Percentiles rank a stretch among this genome's conserved stretches.
Evolutionary conservation across 306 rosid genomes (phyloP).

Genomic region (Cicer chorassanicum): DNA sequence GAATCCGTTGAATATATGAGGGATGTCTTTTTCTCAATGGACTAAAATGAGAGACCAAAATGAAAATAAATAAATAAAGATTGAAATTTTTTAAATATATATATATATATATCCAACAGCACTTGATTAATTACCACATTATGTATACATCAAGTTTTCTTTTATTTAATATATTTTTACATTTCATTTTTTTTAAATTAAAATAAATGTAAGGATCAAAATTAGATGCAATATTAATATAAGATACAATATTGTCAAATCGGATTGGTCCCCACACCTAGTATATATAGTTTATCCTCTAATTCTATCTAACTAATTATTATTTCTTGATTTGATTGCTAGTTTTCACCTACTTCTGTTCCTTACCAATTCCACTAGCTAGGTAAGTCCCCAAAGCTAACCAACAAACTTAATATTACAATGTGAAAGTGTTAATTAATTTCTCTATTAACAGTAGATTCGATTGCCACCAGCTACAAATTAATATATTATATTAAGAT

Average conservation of each 20-base stretch:
- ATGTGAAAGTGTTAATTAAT: conserved; percentile 2
- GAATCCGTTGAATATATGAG: conserved; percentile 35
- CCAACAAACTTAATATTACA: conserved; percentile 33
- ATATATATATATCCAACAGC: no score
- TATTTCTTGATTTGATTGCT: conserved; percentile 38
- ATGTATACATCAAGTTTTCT: conserved; percentile 20
- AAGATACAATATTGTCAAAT: conserved; percentile 48
- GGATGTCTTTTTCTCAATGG: conserved; percentile 56
- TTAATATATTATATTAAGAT: not conserved
- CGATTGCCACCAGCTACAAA: conserved; percentile 7
- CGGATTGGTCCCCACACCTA: conserved; percentile 36
- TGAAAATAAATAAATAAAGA: no score
- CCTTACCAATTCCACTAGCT: conserved; percentile 45
- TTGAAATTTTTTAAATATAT: no score
- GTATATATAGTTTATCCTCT: not conserved
- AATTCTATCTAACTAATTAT: conserved; percentile 18
- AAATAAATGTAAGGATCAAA: conserved; percentile 17
- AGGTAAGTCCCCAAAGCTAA: not conserved
- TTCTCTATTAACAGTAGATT: conserved; percentile 28
- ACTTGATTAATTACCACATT: conserved; percentile 37
- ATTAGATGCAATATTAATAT: conserved; percentile 30
- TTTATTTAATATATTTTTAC: conserved; percentile 25
- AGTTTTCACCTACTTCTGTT: conserved; percentile 44
- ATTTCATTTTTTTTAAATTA: not conserved
- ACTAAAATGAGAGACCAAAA: not conserved